Evolutionary conservation across 75 land plant species (phyloP).

Genomic region (Selaginella moellendorffii): DNA sequence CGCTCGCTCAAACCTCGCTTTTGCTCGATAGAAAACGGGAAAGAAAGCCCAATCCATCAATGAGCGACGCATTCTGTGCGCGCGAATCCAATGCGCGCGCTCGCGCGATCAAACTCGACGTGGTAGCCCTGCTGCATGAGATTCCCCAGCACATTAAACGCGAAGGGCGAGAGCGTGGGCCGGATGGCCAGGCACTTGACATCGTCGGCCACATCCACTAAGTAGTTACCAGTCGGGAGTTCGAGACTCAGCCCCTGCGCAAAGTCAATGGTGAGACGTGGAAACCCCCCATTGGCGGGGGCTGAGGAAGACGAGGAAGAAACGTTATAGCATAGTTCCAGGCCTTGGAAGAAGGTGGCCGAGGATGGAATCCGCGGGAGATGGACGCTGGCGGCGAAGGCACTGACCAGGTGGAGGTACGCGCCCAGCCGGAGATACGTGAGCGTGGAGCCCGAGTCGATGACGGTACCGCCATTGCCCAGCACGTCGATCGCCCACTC

Average conservation of each 20-base stretch:
- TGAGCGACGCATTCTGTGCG: background rate
- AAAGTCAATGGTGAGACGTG: background rate
- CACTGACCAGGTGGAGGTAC: constrained; percentile 24
- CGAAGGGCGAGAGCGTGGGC: constrained; percentile 5
- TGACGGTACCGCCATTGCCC: constrained; percentile 51
- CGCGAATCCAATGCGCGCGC: background rate
- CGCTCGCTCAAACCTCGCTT: too few relatives aligned
- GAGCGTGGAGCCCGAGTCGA: constrained; percentile 67
- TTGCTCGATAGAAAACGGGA: too few relatives aligned
- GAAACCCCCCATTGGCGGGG: background rate
- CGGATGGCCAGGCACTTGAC: background rate
- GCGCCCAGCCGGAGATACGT: constrained; percentile 30
- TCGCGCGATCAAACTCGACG: background rate
- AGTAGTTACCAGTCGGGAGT: background rate
- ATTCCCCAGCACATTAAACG: background rate
- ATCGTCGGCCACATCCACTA: constrained; percentile 10
- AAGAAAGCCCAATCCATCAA: too few relatives aligned
- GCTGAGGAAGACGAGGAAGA: too few relatives aligned
- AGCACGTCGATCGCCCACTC: constrained; percentile 40
- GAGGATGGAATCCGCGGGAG: constrained; percentile 21
- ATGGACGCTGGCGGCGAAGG: constrained; percentile 18
- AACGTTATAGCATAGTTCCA: background rate
- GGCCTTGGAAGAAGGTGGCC: background rate
- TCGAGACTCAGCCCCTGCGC: background rate
- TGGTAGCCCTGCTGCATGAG: background rate